Evolutionary conservation across 2,329 filamentous ascomycete species (phyloP), one percentile per base, ranked within the genome.

Genomic region (Trichoderma atroviride): DNA sequence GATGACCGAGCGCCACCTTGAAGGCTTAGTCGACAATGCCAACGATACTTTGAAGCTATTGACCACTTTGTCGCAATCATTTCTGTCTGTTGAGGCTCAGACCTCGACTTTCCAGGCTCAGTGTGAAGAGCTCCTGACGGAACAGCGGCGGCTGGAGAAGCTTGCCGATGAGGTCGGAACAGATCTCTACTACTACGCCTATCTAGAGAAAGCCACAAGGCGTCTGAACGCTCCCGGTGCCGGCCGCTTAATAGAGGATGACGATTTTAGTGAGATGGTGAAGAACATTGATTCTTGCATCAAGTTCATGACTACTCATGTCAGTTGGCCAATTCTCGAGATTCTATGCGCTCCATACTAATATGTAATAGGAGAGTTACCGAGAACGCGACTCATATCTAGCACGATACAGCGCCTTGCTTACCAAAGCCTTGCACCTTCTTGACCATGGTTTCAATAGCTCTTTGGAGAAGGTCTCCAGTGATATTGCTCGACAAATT

Each of bases 161-260:
- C 86, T 99, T 53, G 93, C 94, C 3, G 89, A 96, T 73, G 91
- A 94, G 70, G 91, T 99, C 69, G 91, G 92, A 31, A 92, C 92
- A 29, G 96, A 97, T 74, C 83, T 97, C n/a, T 90, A 94, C 76
- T 97, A 97, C 80, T 99, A 99, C 79, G 89, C 92, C 24, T 97
- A 97, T 77, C 86, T 99, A 6, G 96, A 99, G 72, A 94, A 91
- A 58, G 94, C 95, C 70, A 97, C 94, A 0, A 88, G 94, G 68
- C 88, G 94, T 16, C 87, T 99, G 69, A 98, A 98, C 82, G 94
- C 94, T 0, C 94, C 96, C 0, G 94, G 94, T 0, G 94, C 95
- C 24, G 90, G 92, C 60, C 93, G 91, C 69, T 85, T 97, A 68
- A 94, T 97, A 19, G 91, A 94, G 57, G 91, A 91, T 69, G 89